Base-by-base conservation (phyloP, 1,284 basidiomycete species). In the Cutaneotrichosporon cavernicola region DNA sequence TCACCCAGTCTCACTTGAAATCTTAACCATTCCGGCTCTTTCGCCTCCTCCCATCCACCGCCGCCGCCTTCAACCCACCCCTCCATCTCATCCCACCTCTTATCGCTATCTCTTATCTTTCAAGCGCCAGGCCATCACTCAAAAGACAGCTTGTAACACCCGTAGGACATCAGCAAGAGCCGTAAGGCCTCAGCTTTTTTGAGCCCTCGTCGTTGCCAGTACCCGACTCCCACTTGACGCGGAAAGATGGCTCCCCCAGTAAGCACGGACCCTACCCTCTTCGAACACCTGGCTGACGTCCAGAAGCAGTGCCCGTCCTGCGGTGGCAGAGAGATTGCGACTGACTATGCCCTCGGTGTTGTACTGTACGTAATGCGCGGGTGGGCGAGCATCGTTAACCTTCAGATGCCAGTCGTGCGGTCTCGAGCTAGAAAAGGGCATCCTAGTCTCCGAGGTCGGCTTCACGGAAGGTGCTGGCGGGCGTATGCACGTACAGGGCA, bases 401-500 rank as follows among this genome's bases (percentile, higher is more conserved):
- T 1, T 30, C 62, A 79, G 79, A 73, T 97, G 92, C 74, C 85
- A 89, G 3, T 82, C 85, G 69, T 97, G 93, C 72, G 92, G 91
- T 60, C 90, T 88, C 13, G 92, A 98, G 18, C 85, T 97, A 14
- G 94, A 97, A 79, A 92, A 97, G 81, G 95, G 92, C 74, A 88
- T 90, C 9, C 96, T 99, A 69, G 93, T 98, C 16, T 91, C 90
- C 70, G 88, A 97, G 77, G 87, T 99, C 65, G 89, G 89, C 0
- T 99, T 99, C 73, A 92, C 92, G 30, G 97, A 99, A 82, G 92
- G 91, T 10, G 87, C 90, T 8, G 87, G 87, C 53, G 97, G 97
- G 36, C 92, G 93, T 13, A 93, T 96, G 0, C 91, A 97, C 82
- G 94, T 97, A 0, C 91, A 96, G 76, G 97, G 97, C 21, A 90